Evolutionary conservation across 75 land plant genomes (phyloP).

Genomic region (Azolla pinnata): DNA sequence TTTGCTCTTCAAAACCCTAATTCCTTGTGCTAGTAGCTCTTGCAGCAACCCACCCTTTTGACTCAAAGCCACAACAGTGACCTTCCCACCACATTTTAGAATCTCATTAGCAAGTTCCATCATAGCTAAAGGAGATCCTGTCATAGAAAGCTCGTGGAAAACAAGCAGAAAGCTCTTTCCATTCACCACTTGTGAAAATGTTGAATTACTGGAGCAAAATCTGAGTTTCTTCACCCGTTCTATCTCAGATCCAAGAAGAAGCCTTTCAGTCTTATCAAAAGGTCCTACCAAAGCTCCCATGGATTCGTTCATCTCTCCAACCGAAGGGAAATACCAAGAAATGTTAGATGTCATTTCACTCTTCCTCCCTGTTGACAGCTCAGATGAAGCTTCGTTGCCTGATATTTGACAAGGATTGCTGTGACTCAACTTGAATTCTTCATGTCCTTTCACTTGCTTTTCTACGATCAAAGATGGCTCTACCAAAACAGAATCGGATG

Average conservation of each 20-base stretch:
- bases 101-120: conserved; percentile 81
- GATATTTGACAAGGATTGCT: too few species aligned
- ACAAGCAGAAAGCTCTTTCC: conserved; percentile 59
- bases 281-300: conserved; percentile 82
- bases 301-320: conserved; percentile 22
- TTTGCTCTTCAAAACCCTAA: conserved; percentile 64
- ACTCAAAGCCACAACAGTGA: conserved; percentile 63
- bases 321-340: background rate
- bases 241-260: conserved; percentile 23
- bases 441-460: too few species aligned
- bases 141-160: conserved; percentile 93
- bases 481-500: too few species aligned
- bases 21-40: conserved; percentile 57
- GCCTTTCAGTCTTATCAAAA: conserved; percentile 57
- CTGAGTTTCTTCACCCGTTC: conserved; percentile 41
- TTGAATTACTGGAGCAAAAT: conserved; percentile 48
- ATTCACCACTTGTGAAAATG: conserved; percentile 55
- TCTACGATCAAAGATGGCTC: too few species aligned
- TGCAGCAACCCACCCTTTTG: conserved; percentile 72
- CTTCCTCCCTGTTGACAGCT: too few species aligned
- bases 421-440: too few species aligned
- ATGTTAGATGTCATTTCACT: too few species aligned
- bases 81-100: conserved; percentile 81
- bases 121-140: conserved; percentile 97
- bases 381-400: too few species aligned